Conservation (phyloP, 2,329 filamentous ascomycete species). For the Beauveria pseudobassiana region DNA sequence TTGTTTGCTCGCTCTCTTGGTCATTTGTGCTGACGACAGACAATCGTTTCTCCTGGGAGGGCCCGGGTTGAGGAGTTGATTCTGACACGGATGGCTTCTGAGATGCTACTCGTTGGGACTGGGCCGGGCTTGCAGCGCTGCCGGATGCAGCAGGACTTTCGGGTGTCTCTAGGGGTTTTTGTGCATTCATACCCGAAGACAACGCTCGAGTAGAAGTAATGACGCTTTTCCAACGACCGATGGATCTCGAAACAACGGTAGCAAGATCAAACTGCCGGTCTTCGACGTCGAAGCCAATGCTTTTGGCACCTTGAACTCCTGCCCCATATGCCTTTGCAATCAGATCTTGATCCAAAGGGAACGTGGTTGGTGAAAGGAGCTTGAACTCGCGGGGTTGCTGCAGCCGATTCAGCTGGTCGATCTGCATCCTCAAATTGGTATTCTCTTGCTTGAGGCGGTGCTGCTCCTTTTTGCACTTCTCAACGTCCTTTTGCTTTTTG, state of each 20-base stretch:
- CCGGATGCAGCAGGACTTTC: constrained; percentile 13
- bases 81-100: constrained; percentile 16
- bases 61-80: constrained; percentile 15
- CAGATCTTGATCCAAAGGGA: constrained; percentile 43
- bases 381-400: constrained; percentile 56
- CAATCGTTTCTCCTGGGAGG: constrained; percentile 19
- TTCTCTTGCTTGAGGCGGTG: constrained; percentile 49
- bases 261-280: constrained; percentile 47
- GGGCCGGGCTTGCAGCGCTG: constrained; percentile 14
- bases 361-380: constrained; percentile 41
- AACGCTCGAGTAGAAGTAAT: constrained; percentile 43
- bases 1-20: constrained; percentile 26
- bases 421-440: constrained; percentile 47
- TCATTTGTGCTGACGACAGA: constrained; percentile 30
- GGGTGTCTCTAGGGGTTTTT: constrained; percentile 39
- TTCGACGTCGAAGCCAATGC: constrained; percentile 39
- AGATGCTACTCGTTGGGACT: constrained; percentile 16
- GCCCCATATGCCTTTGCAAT: constrained; percentile 40
- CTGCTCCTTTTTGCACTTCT: constrained; percentile 43
- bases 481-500: constrained; percentile 46
- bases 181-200: constrained; percentile 39
- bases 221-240: constrained; percentile 56
- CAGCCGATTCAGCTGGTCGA: constrained; percentile 50
- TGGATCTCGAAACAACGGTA: constrained; percentile 44
- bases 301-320: constrained; percentile 30